Conservation (phyloP, 805 yeast species). For the Pichia sporocuriosa region DNA sequence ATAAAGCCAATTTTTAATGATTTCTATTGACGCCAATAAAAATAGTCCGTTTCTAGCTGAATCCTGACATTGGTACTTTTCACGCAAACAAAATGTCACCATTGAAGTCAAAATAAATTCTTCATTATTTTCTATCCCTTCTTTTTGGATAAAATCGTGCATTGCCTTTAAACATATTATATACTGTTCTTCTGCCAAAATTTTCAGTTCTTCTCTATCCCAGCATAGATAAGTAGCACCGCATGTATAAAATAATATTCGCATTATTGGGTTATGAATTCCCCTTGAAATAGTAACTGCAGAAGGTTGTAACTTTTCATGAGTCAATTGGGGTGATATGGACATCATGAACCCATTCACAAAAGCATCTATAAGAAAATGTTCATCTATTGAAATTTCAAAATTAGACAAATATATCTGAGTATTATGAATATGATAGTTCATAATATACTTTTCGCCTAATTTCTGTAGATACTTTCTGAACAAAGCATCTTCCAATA, state of each 20-base stretch:
- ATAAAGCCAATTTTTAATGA: constrained; percentile 24
- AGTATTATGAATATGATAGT: not conserved
- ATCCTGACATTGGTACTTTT: constrained; percentile 28
- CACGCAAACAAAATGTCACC: constrained; percentile 33
- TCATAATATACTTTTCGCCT: not conserved
- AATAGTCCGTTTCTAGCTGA: constrained; percentile 26
- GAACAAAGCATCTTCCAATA: not conserved
- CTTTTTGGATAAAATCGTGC: constrained; percentile 13
- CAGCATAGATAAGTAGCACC: constrained; percentile 35
- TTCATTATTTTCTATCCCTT: constrained; percentile 26
- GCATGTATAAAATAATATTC: constrained; percentile 32
- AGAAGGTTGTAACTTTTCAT: constrained; percentile 32
- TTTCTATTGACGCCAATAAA: constrained; percentile 30
- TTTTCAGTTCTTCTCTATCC: not conserved
- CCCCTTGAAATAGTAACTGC: constrained; percentile 34
- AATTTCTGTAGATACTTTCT: not conserved
- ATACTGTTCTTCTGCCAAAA: not conserved
- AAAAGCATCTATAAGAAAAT: constrained; percentile 27
- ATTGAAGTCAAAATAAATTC: constrained; percentile 36
- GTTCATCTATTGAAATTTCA: constrained; percentile 15
- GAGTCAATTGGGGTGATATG: constrained; percentile 35
- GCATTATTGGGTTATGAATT: constrained; percentile 22
- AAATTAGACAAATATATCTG: no score
- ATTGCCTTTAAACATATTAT: constrained; percentile 13
- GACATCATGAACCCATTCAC: constrained; percentile 34